Evolutionary conservation across 75 land plant genomes (phyloP), one percentile per base, ranked within the genome.

Genomic region (Pinus albicaulis): DNA sequence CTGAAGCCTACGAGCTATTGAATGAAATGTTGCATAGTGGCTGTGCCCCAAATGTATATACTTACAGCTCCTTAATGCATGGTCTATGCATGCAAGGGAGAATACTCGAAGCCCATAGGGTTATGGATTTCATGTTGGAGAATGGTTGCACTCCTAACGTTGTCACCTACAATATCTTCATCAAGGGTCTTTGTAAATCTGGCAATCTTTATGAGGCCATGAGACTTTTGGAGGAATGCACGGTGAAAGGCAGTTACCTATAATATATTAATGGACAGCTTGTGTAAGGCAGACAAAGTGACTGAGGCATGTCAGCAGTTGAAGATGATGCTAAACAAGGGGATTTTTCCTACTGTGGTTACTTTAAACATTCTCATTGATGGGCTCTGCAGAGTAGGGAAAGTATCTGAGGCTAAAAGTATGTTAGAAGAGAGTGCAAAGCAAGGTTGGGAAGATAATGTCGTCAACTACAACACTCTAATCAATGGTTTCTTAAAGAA

Each of bases 31-130:
- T 75, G 60, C 72, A 28, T 44, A 90, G 82, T 76, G 86, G 85
- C 11, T 61, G 76, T 36, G 17, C 22, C 26, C 76, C 79, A 25
- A 89, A 88, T 83, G 76, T 76, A 22, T 84, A 73, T 77, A 85
- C 88, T 22, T 93, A 83, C 24, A 79, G 80, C 57, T 73, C 81
- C 13, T 61, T 93, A 76, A 90, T 93, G 19, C 83, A 93, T 64
- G 93, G 89, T 6, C 61, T 90, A 48, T 88, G 90, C 70, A 65
- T 74, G 31, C 48, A 65, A 6, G 86, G 89, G 60, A 57, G 80
- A 61, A 66, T 92, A 56, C 80, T 87, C 58, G 88, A 76, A 22
- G 95, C 92, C 52, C 76, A 55, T 16, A 69, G 56, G 17, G 60
- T 88, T 55, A 83, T 79, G 52, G 52, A 62, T 19, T 80, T 74